Evolutionary conservation across 176 grass and related monocot species (phyloP), one percentile per base, ranked within the genome.

Genomic region (Cymbopogon citratus): DNA sequence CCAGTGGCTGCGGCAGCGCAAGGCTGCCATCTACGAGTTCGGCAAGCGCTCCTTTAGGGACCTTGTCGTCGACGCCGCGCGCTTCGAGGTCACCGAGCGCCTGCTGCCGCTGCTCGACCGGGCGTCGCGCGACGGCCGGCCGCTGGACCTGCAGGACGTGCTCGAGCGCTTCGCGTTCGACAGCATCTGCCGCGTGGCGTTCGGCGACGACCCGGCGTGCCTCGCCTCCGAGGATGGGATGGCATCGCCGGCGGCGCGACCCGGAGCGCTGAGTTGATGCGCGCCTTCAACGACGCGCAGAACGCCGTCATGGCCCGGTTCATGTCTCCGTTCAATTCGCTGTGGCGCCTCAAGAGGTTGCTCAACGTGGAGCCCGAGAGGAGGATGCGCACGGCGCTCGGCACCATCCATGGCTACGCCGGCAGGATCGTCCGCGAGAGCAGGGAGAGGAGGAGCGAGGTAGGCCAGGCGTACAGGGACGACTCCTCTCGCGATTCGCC

Each of bases 151-250:
- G 27, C 84, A 94, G 38, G 87, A 94, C 71, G 80, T 85, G 39
- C 82, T 97, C 0, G 91, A 92, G 85, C 87, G 89, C 46, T 94
- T 97, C 75, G 85, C 80, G 4, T 97, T 97, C 80, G 91, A 97
- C 60, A 90, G 78, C 77, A 71, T 92, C 74, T 94, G 91, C 76
- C 54, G 84, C 18, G 66, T 97, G 12, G 87, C 71, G 38, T 97
- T 97, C 81, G 83, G 76, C 45, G 79, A 83, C 15, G 94, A 94
- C 63, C 87, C 89, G 1, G 82, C 66, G 19, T 86, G 87, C 85
- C 89, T 94, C 62, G 34, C 71, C 9, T 9, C 2, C 39, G 39
- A 9, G 1, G 40, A 7, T 9, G 87, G 23, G 62, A 74, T 8
- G 15, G 45, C 71, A 9, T 70, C n/a, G 31, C 1, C 3, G 13